Evolutionary conservation across 305 asterid genomes (phyloP), one percentile per base, ranked within the genome.

Genomic region (Salvia sclarea): DNA sequence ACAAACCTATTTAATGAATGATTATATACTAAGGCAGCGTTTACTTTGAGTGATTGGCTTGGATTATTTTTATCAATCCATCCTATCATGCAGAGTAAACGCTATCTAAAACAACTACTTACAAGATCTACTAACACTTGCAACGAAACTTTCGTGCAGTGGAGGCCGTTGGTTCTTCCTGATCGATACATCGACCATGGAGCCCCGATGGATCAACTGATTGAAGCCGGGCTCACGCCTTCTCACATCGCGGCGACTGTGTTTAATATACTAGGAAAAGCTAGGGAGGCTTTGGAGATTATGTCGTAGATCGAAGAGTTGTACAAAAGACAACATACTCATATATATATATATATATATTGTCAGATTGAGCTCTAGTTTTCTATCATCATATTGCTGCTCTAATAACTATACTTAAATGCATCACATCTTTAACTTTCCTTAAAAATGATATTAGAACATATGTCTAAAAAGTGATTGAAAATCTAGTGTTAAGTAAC

Each of bases 111-210:
- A 84, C 90, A 0, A 76, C 88, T 21, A 77, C 85, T 40, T 38
- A 11, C n/a, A 8, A 48, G 22, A 5, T 17, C 7, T 24, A 13
- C 9, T 24, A 5, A 24, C 49, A 60, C 24, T 30, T 43, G 14
- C 3, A n/a, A 38, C 63, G 49, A 58, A 60, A 69, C 12, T 66
- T 74, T 38, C 9, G 6, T 81, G 84, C 96, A 94, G 98, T 94
- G 98, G 98, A 91, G 97, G 79, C 98, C 98, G 0, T 20, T 94
- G 79, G 97, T 91, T 71, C 96, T 94, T 53, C 98, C 97, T 0
- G 98, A 93, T 78, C 82, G 87, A 33, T 92, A 92, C 61, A 90
- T 92, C 8, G 98, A 92, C 20, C 98, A 92, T 30, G 98, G 98
- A 81, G 80, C 95, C 38, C 96, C 98, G 3, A 71, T 78, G 1